Base-by-base conservation (phyloP, 768 basidiomycete genomes). In the Suillus placidus region DNA sequence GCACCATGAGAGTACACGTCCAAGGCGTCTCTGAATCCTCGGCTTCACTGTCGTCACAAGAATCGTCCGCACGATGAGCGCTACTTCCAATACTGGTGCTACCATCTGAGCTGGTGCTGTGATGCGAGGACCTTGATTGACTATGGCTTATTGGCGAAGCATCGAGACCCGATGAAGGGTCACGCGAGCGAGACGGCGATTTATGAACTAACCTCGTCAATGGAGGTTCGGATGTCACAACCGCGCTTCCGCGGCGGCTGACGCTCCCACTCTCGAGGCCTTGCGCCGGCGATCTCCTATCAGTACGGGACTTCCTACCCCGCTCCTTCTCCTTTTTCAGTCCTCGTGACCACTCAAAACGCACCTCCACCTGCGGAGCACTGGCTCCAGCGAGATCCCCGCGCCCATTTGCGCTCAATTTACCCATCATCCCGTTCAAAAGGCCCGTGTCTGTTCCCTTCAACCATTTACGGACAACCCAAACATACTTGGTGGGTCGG, bases 11-110 rank as follows among this genome's bases (percentile, higher is more conserved):
- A n/a, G 87, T 88, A 73, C 96, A 98, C 55, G 90, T 88, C 95
- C 95, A 99, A 0, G 97, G 95, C 30, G 94, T 95, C 77, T 99
- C 96, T 52, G 93, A 94, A 72, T 98, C 97, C 74, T 99, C 96
- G 0, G 95, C 93, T 69, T 99, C 97, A 66, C 92, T 94, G 54
- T 95, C 94, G 18, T 91, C 89, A 0, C 83, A 93, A 2, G 85
- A 84, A 57, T 88, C 87, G 16, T 76, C 51, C 10, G 72, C 68
- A n/a, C 35, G 67, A 43, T 73, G 67, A 1, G 65, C 55, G 55
- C 69, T 66, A n/a, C 71, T 72, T 18, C 32, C 58, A 37, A 65
- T 32, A 66, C 72, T 78, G 13, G 68, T 73, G 35, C 73, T 71
- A 61, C 74, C 70, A 64, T 72, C 75, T 40, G 78, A 79, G 66